Conservation (phyloP, 148 eudicot genomes). For the Vaccinium macrocarpon region DNA sequence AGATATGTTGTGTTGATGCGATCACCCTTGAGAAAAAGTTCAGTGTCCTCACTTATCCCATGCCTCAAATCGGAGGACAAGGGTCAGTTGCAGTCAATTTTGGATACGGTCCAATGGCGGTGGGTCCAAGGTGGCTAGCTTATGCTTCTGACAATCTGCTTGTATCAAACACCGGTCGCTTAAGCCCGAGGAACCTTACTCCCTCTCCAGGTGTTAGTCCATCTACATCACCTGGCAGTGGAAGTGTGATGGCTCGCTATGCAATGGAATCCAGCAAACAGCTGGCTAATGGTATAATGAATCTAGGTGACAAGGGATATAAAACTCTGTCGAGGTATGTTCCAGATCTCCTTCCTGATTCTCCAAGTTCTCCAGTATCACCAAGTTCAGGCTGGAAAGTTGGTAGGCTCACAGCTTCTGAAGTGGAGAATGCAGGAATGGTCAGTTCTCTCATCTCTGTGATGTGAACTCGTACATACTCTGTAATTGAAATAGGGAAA, state of each 20-base stretch:
- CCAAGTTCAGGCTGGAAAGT: constrained; percentile 30
- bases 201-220: constrained; percentile 37
- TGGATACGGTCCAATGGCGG: constrained; percentile 50
- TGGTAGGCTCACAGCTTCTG: constrained; percentile 29
- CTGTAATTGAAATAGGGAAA: not conserved
- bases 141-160: constrained; percentile 37
- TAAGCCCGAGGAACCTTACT: constrained; percentile 40
- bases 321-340: constrained; percentile 39
- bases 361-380: constrained; percentile 28
- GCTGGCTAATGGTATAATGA: constrained; percentile 42
- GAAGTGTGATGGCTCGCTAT: constrained; percentile 37
- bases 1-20: constrained; percentile 47
- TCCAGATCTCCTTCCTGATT: constrained; percentile 32
- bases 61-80: constrained; percentile 36
- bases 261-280: constrained; percentile 50
- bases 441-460: constrained; percentile 24
- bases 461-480: not conserved
- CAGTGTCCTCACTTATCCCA: constrained; percentile 42
- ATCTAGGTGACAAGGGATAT: constrained; percentile 45
- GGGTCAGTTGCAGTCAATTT: constrained; percentile 30
- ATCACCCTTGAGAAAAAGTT: constrained; percentile 36
- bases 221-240: constrained; percentile 32
- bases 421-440: constrained; percentile 44
- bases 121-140: constrained; percentile 53
- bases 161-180: constrained; percentile 26